phyloP scores from a whole-genome alignment of 352 stramenopile species.

The Thalassiosira mediterranea region DNA sequence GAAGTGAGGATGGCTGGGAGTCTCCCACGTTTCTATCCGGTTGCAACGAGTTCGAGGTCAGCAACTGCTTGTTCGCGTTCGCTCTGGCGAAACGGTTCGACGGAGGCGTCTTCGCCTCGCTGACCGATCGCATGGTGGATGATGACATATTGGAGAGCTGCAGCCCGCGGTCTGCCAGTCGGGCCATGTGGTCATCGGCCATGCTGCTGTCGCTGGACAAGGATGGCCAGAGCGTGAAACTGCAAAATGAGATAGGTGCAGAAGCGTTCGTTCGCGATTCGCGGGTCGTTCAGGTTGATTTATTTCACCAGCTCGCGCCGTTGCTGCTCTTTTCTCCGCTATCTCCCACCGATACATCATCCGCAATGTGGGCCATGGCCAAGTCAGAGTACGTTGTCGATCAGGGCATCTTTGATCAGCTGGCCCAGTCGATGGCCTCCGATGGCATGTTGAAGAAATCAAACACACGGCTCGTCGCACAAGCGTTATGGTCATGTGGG shows the following conservation, averaged over 20 bases:
- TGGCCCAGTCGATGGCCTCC: constrained; percentile 45
- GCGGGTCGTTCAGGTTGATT: constrained; percentile 59
- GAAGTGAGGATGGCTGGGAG: constrained; percentile 8
- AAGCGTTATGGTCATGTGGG: constrained; percentile 71
- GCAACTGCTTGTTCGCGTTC: constrained; percentile 66
- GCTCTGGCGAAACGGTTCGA: constrained; percentile 50
- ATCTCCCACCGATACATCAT: constrained; percentile 56
- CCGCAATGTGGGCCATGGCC: constrained; percentile 70
- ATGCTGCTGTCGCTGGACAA: constrained; percentile 42
- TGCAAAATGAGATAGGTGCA: neutral
- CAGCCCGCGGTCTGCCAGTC: constrained; percentile 57
- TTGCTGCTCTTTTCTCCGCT: constrained; percentile 63
- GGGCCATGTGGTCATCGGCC: constrained; percentile 45
- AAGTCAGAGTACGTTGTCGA: constrained; percentile 70
- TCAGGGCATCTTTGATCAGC: constrained; percentile 75
- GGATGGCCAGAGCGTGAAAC: neutral
- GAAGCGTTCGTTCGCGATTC: neutral
- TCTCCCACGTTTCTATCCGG: constrained; percentile 39
- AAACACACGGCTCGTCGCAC: constrained; percentile 53
- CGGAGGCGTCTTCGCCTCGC: constrained; percentile 40
- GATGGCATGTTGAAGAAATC: constrained; percentile 46
- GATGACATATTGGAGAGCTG: constrained; percentile 48
- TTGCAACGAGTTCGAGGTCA: constrained; percentile 56
- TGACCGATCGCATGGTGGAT: constrained; percentile 56
- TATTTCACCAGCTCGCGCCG: constrained; percentile 60